Evolutionary conservation across 345 rosid species (phyloP).

Genomic region (Raphanus sativus): DNA sequence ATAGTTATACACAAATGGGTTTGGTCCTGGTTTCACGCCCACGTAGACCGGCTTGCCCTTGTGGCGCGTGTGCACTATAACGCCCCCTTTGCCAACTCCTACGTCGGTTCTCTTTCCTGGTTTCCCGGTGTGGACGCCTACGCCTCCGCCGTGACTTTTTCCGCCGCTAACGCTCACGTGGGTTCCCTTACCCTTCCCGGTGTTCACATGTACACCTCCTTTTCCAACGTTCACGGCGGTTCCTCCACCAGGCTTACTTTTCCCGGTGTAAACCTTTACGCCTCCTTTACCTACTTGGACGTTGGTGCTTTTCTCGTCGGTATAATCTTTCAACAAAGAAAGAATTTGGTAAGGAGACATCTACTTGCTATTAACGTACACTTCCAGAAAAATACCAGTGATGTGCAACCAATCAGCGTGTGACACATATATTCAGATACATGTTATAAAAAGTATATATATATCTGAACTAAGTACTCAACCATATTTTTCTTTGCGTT

Average conservation of each 20-base stretch:
- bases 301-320: constrained; percentile 59
- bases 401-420: constrained; percentile 1
- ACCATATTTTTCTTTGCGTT: constrained; percentile 1
- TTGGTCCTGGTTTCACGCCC: constrained; percentile 49
- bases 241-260: constrained; percentile 58
- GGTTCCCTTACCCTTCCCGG: constrained; percentile 60
- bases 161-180: constrained; percentile 49
- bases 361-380: constrained; percentile 1
- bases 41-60: constrained; percentile 70
- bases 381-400: neutral
- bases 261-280: constrained; percentile 42
- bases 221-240: constrained; percentile 53
- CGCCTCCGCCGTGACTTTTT: constrained; percentile 45
- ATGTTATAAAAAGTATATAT: neutral
- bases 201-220: constrained; percentile 61
- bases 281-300: constrained; percentile 50
- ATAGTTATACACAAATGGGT: constrained; percentile 36
- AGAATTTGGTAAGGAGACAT: constrained; percentile 2
- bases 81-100: constrained; percentile 84
- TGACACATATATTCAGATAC: neutral
- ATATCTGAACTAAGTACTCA: neutral
- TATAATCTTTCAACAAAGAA: constrained; percentile 42
- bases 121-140: constrained; percentile 50
- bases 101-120: constrained; percentile 55
- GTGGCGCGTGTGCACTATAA: constrained; percentile 48